A percentile compares a stretch with the other conserved stretches of the same genome.
Evolutionary conservation across 805 yeast genomes (phyloP).

Genomic region (Kodamaea leandrae): DNA sequence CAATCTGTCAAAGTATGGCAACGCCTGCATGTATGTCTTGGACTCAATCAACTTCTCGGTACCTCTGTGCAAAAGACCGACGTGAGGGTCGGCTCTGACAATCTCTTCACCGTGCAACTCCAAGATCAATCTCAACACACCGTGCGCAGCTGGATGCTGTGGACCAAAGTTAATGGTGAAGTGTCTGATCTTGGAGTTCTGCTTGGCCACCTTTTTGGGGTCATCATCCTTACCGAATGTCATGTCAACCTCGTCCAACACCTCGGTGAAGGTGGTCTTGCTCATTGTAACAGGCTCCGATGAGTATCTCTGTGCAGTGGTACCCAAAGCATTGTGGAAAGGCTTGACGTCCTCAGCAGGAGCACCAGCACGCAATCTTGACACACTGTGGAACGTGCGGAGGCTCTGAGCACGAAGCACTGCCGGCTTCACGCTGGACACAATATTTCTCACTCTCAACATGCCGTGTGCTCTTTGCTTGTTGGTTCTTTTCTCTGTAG

Average conservation of each 20-base stretch:
- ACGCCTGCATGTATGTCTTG: conserved; percentile 83
- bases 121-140: conserved; percentile 80
- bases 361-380: conserved; percentile 22
- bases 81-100: conserved; percentile 84
- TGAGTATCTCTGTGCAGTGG: conserved; percentile 34
- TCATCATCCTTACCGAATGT: conserved; percentile 44
- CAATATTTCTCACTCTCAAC: conserved; percentile 25
- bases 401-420: conserved; percentile 8
- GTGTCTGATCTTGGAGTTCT: conserved; percentile 66
- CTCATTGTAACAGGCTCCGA: conserved; percentile 33
- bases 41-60: conserved; percentile 85
- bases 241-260: conserved; percentile 46
- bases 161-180: conserved; percentile 91
- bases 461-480: conserved; percentile 15
- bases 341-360: conserved; percentile 30
- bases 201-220: conserved; percentile 41
- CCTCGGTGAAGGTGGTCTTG: conserved; percentile 44
- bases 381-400: conserved; percentile 18
- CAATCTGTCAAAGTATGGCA: conserved; percentile 84
- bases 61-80: conserved; percentile 84
- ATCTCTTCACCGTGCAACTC: conserved; percentile 89
- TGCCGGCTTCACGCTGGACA: conserved; percentile 13
- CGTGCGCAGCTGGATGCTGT: conserved; percentile 95
- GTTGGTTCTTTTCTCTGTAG: conserved; percentile 1
- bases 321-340: conserved; percentile 38